A percentile compares a stretch with the other conserved stretches of the same genome.
These are phyloP conservation scores for Umbellularia californica DNA, from an alignment of 164 flowering plant species.

Conservation along the genomic window DNA sequence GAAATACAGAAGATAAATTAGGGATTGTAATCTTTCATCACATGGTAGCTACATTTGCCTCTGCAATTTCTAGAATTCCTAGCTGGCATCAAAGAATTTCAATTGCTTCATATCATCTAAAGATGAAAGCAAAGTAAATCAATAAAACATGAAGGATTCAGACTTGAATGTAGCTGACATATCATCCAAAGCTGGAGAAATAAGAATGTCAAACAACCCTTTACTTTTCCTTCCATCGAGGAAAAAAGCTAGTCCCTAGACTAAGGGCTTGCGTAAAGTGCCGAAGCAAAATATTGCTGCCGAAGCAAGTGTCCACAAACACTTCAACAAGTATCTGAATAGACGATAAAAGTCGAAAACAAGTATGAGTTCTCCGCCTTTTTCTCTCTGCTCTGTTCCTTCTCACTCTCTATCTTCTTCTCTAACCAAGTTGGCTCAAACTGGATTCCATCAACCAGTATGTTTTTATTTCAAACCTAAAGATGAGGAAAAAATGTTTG, in stretches of 20 bases:
- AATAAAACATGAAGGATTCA: not conserved
- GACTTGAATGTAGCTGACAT: not conserved
- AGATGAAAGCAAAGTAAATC: not conserved
- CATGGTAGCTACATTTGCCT: not conserved
- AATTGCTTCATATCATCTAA: not conserved
- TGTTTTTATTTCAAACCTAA: too few species aligned
- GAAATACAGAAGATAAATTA: not conserved
- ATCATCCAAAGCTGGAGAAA: not conserved
- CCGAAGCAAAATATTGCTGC: too few species aligned
- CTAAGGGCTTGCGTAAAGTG: too few species aligned
- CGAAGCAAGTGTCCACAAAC: too few species aligned
- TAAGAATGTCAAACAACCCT: constrained; percentile 39
- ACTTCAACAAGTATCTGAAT: too few species aligned
- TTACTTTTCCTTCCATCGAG: constrained; percentile 96
- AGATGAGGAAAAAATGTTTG: too few species aligned
- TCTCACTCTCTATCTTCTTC: too few species aligned
- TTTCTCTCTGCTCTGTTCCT: too few species aligned
- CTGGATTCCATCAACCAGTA: too few species aligned
- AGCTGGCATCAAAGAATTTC: not conserved
- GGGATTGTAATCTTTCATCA: not conserved
- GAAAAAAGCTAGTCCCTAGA: constrained; percentile 81
- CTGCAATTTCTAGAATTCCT: not conserved
- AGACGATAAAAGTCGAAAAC: too few species aligned
- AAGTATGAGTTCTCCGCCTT: too few species aligned
- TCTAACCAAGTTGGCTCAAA: too few species aligned